Percentiles rank a stretch among this genome's conserved stretches.
Conservation (phyloP, 345 rosid species). For the Brassica rapa region DNA sequence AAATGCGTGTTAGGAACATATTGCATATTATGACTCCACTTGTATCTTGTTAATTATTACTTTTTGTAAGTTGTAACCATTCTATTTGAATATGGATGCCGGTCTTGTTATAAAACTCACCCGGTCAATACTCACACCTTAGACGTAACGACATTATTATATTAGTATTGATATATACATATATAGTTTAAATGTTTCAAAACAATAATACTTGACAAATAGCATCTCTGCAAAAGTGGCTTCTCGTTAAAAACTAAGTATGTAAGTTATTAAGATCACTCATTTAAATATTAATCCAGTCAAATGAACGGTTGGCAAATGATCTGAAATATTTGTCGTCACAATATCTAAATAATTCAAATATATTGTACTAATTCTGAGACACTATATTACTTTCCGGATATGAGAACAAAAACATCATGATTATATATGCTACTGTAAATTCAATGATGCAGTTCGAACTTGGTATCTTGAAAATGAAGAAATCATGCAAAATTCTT, state of each 20-base stretch:
- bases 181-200: not conserved
- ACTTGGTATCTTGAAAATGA: not conserved
- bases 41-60: slow-evolving; percentile 6
- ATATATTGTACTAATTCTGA: not conserved
- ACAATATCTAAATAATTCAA: not conserved
- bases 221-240: not conserved
- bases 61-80: not conserved
- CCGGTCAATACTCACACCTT: slow-evolving; percentile 23
- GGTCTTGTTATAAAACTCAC: slow-evolving; percentile 19
- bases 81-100: not conserved
- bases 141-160: slow-evolving; percentile 1
- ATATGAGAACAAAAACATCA: not conserved
- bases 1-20: not conserved
- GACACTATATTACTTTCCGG: not conserved
- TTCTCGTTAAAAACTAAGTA: not conserved
- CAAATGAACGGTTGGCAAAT: not conserved
- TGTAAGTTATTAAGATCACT: not conserved
- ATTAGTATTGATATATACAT: not conserved
- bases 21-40: slow-evolving; percentile 15
- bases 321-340: not conserved
- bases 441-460: not conserved
- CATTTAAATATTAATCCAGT: not conserved
- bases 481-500: not conserved
- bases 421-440: not conserved
- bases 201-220: not conserved